phyloP scores from a whole-genome alignment of 1,139 yeast species.

The Groenewaldozyma auringiensis region DNA sequence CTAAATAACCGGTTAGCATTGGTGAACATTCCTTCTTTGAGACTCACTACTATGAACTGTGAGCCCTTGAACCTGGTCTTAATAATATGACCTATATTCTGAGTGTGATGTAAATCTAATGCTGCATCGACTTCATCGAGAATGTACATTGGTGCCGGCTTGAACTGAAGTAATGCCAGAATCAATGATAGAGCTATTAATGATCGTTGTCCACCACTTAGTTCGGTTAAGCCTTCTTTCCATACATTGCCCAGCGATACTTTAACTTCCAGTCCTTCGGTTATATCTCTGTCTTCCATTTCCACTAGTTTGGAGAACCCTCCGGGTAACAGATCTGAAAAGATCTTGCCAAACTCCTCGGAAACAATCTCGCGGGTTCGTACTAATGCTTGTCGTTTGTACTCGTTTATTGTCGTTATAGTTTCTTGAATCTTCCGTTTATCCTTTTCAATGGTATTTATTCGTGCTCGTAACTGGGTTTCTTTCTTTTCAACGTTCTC shows the following conservation, averaged over 20 bases:
- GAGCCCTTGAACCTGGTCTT: conserved; percentile 92
- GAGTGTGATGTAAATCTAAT: conserved; percentile 91
- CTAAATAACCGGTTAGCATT: conserved; percentile 93
- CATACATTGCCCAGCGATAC: conserved; percentile 88
- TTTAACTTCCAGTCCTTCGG: conserved; percentile 85
- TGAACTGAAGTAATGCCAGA: conserved; percentile 83
- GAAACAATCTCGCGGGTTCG: conserved; percentile 77
- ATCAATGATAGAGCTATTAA: conserved; percentile 85
- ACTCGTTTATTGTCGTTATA: conserved; percentile 74
- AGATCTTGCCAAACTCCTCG: conserved; percentile 82
- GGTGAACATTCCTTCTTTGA: conserved; percentile 97
- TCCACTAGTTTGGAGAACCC: conserved; percentile 88
- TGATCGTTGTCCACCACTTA: conserved; percentile 96
- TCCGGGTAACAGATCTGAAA: conserved; percentile 81
- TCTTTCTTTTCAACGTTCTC: conserved; percentile 92
- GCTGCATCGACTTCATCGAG: conserved; percentile 98
- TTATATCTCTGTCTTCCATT: conserved; percentile 68
- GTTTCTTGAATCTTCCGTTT: conserved; percentile 86
- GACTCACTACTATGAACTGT: conserved; percentile 91
- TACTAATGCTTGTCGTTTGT: conserved; percentile 74
- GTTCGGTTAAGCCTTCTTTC: conserved; percentile 92
- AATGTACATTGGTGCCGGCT: conserved; percentile 98
- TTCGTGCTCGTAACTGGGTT: conserved; percentile 65
- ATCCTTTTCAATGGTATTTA: conserved; percentile 83
- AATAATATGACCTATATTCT: conserved; percentile 92